Percentiles rank a stretch among this genome's conserved stretches.
phyloP scores from a whole-genome alignment of 257 asterid genomes.

The Fraxinus pennsylvanica region DNA sequence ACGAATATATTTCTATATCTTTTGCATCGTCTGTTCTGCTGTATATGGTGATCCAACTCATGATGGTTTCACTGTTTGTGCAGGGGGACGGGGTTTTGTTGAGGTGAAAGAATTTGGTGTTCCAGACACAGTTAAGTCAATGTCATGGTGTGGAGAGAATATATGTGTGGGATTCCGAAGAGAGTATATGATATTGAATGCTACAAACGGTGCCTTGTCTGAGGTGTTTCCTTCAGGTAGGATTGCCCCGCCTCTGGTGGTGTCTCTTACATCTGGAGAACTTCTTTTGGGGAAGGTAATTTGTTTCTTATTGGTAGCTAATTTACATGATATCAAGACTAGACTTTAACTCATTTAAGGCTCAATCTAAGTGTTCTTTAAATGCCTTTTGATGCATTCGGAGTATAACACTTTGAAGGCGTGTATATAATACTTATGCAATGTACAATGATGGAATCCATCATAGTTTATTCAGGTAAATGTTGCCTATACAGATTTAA shows the following conservation, averaged over 20 bases:
- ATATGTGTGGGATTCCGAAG: constrained; percentile 83
- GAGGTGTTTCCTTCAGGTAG: constrained; percentile 96
- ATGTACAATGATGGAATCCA: neutral
- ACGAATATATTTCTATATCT: constrained; percentile 3
- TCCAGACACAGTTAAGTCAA: constrained; percentile 86
- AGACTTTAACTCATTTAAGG: constrained; percentile 6
- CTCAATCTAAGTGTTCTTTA: constrained; percentile 18
- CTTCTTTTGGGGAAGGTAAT: constrained; percentile 93
- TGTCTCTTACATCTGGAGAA: constrained; percentile 85
- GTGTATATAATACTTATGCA: neutral
- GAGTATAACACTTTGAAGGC: neutral
- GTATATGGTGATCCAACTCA: constrained; percentile 10
- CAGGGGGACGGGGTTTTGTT: constrained; percentile 93
- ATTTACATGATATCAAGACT: neutral
- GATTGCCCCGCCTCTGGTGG: constrained; percentile 91
- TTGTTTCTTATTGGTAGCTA: neutral
- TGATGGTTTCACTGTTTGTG: constrained; percentile 26
- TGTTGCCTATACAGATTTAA: neutral
- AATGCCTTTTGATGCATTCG: constrained; percentile 11
- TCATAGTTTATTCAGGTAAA: neutral
- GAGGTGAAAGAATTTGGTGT: constrained; percentile 94
- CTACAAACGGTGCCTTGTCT: constrained; percentile 76
- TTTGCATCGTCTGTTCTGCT: constrained; percentile 4
- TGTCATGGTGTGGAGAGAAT: constrained; percentile 98
- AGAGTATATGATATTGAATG: constrained; percentile 81